Evolutionary conservation across 371 early-diverging fungal genomes (phyloP).

Genomic region (Fennellomyces sp.): DNA sequence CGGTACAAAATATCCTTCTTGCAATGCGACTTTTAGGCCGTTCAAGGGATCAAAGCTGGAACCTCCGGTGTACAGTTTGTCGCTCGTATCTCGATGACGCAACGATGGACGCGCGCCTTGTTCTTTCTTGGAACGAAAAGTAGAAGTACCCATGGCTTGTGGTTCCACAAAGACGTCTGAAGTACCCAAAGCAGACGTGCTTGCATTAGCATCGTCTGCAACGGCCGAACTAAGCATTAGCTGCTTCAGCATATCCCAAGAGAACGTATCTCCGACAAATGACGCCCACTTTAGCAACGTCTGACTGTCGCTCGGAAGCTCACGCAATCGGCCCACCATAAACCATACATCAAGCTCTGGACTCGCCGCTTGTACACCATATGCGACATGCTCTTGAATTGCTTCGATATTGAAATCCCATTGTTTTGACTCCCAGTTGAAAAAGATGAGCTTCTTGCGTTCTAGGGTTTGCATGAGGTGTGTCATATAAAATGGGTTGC

Average conservation of each 20-base stretch:
- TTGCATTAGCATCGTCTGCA: conserved; percentile 10
- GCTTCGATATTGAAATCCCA: conserved; percentile 44
- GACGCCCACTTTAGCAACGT: conserved; percentile 44
- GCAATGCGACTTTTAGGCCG: conserved; percentile 40
- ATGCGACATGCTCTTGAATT: conserved; percentile 17
- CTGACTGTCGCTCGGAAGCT: conserved; percentile 39
- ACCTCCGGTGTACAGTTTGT: too few species aligned
- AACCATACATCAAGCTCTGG: conserved; percentile 35
- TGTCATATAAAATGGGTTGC: conserved; percentile 43
- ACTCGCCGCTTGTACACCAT: background rate
- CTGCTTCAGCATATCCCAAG: conserved; percentile 41
- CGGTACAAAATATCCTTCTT: conserved; percentile 47
- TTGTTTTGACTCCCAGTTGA: conserved; percentile 50
- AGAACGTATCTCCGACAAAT: conserved; percentile 47
- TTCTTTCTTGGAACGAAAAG: too few species aligned
- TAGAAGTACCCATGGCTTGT: too few species aligned
- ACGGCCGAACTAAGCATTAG: conserved; percentile 39
- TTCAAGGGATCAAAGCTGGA: too few species aligned
- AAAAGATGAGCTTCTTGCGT: conserved; percentile 46
- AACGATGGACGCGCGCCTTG: too few species aligned
- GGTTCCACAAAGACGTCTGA: too few species aligned
- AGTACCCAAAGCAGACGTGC: too few species aligned
- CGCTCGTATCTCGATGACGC: too few species aligned
- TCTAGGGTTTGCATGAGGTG: conserved; percentile 37
- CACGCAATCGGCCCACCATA: conserved; percentile 30